phyloP scores from a whole-genome alignment of 768 basidiomycete species.

The Hypsizygus marmoreus region DNA sequence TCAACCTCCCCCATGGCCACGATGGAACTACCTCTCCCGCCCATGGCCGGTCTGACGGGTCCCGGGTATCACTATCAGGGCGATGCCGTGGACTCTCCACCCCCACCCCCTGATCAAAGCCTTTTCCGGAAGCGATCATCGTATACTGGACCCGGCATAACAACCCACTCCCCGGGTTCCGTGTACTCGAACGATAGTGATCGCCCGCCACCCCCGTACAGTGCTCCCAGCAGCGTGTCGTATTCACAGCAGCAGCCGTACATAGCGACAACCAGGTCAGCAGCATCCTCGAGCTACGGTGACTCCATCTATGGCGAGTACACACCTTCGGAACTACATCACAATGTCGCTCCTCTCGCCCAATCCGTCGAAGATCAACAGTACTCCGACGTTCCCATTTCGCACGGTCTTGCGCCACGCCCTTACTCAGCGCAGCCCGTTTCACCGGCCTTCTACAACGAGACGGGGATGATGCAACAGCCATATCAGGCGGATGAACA shows the following conservation, averaged over 20 bases:
- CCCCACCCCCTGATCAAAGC: conserved; percentile 17
- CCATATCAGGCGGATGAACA: conserved; percentile 14
- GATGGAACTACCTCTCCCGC: conserved; percentile 43
- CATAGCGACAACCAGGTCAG: background rate
- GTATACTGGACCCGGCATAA: conserved; percentile 10
- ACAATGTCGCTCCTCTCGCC: conserved; percentile 6
- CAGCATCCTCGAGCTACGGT: conserved; percentile 8
- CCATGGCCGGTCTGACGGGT: conserved; percentile 31
- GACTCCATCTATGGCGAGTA: conserved; percentile 9
- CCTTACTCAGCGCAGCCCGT: conserved; percentile 28
- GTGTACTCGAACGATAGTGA: conserved; percentile 15
- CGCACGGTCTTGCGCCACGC: conserved; percentile 27
- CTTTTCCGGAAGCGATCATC: conserved; percentile 28
- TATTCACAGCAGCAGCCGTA: conserved; percentile 15
- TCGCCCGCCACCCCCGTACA: conserved; percentile 22
- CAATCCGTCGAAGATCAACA: conserved; percentile 20
- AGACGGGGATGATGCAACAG: conserved; percentile 16
- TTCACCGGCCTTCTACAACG: conserved; percentile 25
- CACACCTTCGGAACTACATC: conserved; percentile 9
- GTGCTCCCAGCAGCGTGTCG: conserved; percentile 19
- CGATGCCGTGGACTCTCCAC: conserved; percentile 20
- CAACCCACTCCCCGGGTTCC: conserved; percentile 12
- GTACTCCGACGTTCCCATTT: conserved; percentile 23
- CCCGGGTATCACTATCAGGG: conserved; percentile 29
- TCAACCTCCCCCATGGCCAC: conserved; percentile 24